Conservation (phyloP, 805 yeast genomes). For the Wickerhamia fluorescens region DNA sequence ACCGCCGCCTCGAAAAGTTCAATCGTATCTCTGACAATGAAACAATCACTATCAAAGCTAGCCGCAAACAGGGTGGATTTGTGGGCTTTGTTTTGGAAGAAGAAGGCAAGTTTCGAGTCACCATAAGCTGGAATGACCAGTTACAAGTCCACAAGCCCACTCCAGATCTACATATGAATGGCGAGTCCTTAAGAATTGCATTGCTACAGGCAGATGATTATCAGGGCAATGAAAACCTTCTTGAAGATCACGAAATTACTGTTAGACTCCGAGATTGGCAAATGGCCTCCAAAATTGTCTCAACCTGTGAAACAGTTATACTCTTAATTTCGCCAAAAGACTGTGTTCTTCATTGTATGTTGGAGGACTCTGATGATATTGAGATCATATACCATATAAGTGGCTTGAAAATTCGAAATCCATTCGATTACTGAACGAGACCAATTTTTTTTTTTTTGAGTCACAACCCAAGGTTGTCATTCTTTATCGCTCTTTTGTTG, state of each 20-base stretch:
- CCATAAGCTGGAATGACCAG: slow-evolving; percentile 52
- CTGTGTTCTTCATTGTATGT: slow-evolving; percentile 57
- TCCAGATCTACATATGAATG: slow-evolving; percentile 9
- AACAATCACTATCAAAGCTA: slow-evolving; percentile 42
- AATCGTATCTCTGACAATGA: slow-evolving; percentile 42
- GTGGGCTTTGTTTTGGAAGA: slow-evolving; percentile 48
- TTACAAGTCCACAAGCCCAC: slow-evolving; percentile 38
- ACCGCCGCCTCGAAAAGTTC: slow-evolving; percentile 62
- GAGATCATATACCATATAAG: slow-evolving; percentile 58
- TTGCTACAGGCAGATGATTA: slow-evolving; percentile 8
- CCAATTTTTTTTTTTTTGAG: slow-evolving; percentile 1
- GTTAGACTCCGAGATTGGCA: slow-evolving; percentile 63
- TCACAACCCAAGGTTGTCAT: not conserved
- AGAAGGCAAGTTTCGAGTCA: slow-evolving; percentile 45
- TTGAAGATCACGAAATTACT: slow-evolving; percentile 29
- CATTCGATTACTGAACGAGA: not conserved
- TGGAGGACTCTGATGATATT: slow-evolving; percentile 58
- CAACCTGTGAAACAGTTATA: slow-evolving; percentile 53
- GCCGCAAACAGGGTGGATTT: slow-evolving; percentile 38
- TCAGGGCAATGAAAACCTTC: not conserved
- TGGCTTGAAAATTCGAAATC: slow-evolving; percentile 14
- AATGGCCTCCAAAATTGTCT: slow-evolving; percentile 53
- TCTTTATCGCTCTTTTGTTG: too few species aligned
- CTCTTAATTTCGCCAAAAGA: slow-evolving; percentile 51
- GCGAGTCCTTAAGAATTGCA: slow-evolving; percentile 16